A percentile compares a stretch with the other conserved stretches of the same genome.
These are phyloP conservation scores for Fusarium bactridioides DNA, from an alignment of 2,329 filamentous ascomycete species.

Conservation along the genomic window DNA sequence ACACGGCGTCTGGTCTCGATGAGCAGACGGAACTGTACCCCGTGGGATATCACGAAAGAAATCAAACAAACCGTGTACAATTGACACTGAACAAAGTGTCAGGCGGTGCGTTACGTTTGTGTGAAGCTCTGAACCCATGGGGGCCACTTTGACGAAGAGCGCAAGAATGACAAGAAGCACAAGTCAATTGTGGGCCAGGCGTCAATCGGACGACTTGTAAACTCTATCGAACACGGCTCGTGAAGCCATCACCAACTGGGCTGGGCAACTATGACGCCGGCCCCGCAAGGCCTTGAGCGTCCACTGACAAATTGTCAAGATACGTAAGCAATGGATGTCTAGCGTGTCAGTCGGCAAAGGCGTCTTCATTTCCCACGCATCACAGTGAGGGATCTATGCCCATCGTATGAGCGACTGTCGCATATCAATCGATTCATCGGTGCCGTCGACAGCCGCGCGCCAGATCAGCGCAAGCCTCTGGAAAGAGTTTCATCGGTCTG, in stretches of 20 bases:
- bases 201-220: not conserved
- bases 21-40: not conserved
- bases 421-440: not conserved
- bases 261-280: not conserved
- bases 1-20: not conserved
- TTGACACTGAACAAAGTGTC: not conserved
- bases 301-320: not conserved
- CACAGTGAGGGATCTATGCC: not conserved
- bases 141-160: not conserved
- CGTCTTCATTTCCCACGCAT: not conserved
- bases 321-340: not conserved
- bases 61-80: not conserved
- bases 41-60: not conserved
- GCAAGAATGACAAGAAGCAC: not conserved
- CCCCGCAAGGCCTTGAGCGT: not conserved
- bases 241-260: constrained; percentile 21
- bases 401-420: not conserved
- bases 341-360: not conserved
- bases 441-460: constrained; percentile 1
- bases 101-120: not conserved
- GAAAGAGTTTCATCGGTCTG: not conserved
- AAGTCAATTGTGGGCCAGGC: not conserved
- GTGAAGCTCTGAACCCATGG: not conserved
- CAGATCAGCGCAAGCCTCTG: not conserved
- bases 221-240: constrained; percentile 13